A percentile compares a stretch with the other conserved stretches of the same genome.
phyloP scores from a whole-genome alignment of 495 filamentous ascomycete genomes.

The Aspergillus campestris region DNA sequence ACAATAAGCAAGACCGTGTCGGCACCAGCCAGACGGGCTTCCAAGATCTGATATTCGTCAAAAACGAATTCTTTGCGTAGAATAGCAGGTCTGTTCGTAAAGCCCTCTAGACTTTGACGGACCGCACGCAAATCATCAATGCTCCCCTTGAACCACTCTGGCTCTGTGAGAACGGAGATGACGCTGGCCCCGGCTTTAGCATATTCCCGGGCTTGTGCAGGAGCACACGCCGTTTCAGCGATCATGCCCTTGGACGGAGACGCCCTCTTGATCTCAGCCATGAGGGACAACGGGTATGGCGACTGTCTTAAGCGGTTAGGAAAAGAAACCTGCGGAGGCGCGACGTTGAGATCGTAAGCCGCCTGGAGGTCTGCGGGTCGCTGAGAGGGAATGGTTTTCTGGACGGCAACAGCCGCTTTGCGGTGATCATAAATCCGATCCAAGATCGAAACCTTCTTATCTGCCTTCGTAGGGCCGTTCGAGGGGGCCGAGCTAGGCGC shows the following conservation, averaged over 20 bases:
- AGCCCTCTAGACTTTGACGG: conserved; percentile 75
- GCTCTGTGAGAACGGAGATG: conserved; percentile 95
- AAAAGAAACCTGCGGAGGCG: conserved; percentile 80
- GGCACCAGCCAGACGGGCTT: conserved; percentile 86
- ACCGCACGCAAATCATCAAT: conserved; percentile 90
- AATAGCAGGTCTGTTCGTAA: conserved; percentile 85
- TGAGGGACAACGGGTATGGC: conserved; percentile 72
- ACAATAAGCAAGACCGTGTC: conserved; percentile 96
- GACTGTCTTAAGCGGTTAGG: conserved; percentile 69
- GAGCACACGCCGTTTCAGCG: conserved; percentile 75
- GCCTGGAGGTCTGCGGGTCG: conserved; percentile 80
- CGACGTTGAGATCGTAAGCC: conserved; percentile 71
- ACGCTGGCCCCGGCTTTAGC: conserved; percentile 90
- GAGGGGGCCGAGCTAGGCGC: conserved; percentile 14
- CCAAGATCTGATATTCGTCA: conserved; percentile 95
- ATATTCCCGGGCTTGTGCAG: conserved; percentile 83
- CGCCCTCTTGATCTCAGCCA: conserved; percentile 95
- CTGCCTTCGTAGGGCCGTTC: conserved; percentile 13
- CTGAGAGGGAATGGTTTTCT: conserved; percentile 81
- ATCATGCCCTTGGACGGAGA: conserved; percentile 97
- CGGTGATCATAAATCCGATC: conserved; percentile 88
- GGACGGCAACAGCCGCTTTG: conserved; percentile 63
- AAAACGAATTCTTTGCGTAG: conserved; percentile 97
- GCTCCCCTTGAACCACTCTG: conserved; percentile 97
- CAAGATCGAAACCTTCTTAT: conserved; percentile 75